Conservation (phyloP, 495 filamentous ascomycete genomes). For the Penicillium bialowiezense region DNA sequence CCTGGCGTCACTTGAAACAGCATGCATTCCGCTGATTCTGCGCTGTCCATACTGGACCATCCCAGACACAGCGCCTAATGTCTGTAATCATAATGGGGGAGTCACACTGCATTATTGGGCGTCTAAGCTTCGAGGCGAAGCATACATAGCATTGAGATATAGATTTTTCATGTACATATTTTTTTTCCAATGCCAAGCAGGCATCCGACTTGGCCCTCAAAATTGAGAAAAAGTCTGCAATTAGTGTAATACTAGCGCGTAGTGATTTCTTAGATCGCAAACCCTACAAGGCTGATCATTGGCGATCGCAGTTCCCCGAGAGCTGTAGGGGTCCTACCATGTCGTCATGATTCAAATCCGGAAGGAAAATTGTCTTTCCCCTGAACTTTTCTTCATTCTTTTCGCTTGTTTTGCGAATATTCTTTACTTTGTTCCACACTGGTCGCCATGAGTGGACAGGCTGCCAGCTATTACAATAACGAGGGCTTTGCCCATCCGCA, state of each 20-base stretch:
- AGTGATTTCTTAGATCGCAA: neutral
- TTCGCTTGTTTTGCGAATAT: neutral
- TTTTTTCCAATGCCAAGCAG: slow-evolving; percentile 5
- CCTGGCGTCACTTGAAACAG: slow-evolving; percentile 42
- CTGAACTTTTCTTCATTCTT: no score
- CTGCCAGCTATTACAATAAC: slow-evolving; percentile 39
- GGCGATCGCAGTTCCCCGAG: neutral
- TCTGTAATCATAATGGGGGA: slow-evolving; percentile 27
- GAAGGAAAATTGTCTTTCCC: no score
- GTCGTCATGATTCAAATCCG: neutral
- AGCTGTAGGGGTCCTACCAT: neutral
- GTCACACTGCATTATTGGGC: slow-evolving; percentile 11
- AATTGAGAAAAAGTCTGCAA: neutral
- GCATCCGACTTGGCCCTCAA: slow-evolving; percentile 8
- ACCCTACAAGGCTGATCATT: slow-evolving; percentile 8
- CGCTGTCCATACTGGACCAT: neutral
- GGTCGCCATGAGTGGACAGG: slow-evolving; percentile 44
- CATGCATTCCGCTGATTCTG: slow-evolving; percentile 35
- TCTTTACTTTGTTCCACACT: slow-evolving; percentile 4
- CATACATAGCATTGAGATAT: slow-evolving; percentile 5
- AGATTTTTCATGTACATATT: slow-evolving; percentile 10
- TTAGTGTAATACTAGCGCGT: neutral
- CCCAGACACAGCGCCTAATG: slow-evolving; percentile 11
- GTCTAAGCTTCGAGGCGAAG: slow-evolving; percentile 8
- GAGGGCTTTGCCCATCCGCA: slow-evolving; percentile 27